Percentiles rank a stretch among this genome's conserved stretches.
Evolutionary conservation across 148 eudicot genomes (phyloP).

Genomic region (Vaccinium corymbosum): DNA sequence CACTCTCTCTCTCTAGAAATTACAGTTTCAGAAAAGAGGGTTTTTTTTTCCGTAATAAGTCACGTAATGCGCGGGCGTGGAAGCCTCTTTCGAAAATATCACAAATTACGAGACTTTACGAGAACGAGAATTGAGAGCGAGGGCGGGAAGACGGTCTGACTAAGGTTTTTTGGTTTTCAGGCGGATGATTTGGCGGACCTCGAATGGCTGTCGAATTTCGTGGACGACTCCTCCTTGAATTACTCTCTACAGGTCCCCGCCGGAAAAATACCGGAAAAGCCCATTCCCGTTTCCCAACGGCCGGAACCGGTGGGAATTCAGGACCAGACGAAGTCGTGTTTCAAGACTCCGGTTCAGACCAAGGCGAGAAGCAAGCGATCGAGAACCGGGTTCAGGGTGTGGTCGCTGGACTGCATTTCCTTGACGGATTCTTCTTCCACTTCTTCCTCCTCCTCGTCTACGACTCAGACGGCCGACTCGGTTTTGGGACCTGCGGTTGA

Average conservation of each 20-base stretch:
- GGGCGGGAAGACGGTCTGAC: too few species aligned
- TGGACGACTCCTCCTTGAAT: slow-evolving; percentile 29
- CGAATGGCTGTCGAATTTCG: slow-evolving; percentile 39
- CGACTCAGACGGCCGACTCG: slow-evolving; percentile 29
- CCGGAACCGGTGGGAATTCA: slow-evolving; percentile 11
- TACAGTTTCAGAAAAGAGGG: neutral
- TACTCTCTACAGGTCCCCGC: slow-evolving; percentile 23
- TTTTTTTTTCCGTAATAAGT: neutral
- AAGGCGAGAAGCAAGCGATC: slow-evolving; percentile 39
- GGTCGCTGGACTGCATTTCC: slow-evolving; percentile 30
- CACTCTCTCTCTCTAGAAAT: neutral
- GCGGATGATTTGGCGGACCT: slow-evolving; percentile 36
- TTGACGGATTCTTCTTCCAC: slow-evolving; percentile 20
- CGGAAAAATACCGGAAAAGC: slow-evolving; percentile 16
- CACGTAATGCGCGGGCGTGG: neutral
- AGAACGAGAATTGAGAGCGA: neutral
- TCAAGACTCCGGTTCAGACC: slow-evolving; percentile 35
- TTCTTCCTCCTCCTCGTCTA: slow-evolving; percentile 23
- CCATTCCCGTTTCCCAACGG: neutral
- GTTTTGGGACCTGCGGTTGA: slow-evolving; percentile 2
- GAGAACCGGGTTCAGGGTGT: slow-evolving; percentile 27
- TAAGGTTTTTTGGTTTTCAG: slow-evolving; percentile 7
- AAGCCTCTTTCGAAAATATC: neutral
- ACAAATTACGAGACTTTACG: neutral
- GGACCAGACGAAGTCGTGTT: slow-evolving; percentile 5